Base-by-base conservation (phyloP, 768 basidiomycete species). In the Mycena latifolia region DNA sequence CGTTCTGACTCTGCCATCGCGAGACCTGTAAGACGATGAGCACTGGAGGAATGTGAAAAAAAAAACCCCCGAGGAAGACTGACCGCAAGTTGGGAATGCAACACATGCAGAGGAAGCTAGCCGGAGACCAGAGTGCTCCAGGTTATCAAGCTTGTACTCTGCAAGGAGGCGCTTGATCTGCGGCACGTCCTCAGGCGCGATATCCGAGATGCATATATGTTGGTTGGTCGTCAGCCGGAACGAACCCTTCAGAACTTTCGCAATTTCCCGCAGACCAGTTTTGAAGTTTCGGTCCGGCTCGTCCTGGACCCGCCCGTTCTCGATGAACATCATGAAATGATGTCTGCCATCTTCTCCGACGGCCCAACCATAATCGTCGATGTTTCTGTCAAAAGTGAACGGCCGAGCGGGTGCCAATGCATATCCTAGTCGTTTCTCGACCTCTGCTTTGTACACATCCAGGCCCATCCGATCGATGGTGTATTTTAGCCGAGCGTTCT, bases 241-340 rank as follows among this genome's bases (percentile, higher is more conserved):
- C 9, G 87, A 84, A 55, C 98, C 98, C 84, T 95, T 95, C 87
- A 97, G 96, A 8, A 95, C 81, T 79, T 92, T 91, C 50, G 98
- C 98, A 66, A 99, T 95, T 80, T 97, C 96, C 51, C 89, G 85
- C 60, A 99, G 81, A 35, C 93, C 96, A 7, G 92, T 89, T 86
- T 99, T 98, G 89, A 94, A 98, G 69, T 94, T 89, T 57, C 88
- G 87, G 24, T 87, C 93, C 15, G 95, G 91, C 77, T 96, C 95
- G 77, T 99, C 96, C 77, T 95, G 91, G n/a, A 99, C 87, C 24
- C 97, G 93, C 22, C 98, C 97, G 73, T 99, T 99, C 82, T 99
- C 98, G 77, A 99, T 92, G 79, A 96, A 99, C 77, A 92, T 83
- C 55, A 92, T 95, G 78, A 95, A 96, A 77, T 99, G 95, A 74